phyloP scores from a whole-genome alignment of 164 flowering plant genomes.

The Annona cherimola region DNA sequence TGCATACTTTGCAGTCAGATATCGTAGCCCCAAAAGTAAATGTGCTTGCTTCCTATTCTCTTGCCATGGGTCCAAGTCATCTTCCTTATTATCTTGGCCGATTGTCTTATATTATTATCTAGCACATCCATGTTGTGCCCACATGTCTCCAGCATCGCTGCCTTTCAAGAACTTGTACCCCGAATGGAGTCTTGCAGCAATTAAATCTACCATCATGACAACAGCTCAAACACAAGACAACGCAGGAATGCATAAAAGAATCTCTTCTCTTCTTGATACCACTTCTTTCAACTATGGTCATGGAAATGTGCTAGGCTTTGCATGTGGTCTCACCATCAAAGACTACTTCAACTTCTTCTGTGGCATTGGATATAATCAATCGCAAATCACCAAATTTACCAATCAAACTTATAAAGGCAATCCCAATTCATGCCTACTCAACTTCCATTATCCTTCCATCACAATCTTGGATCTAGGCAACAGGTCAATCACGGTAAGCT shows the following conservation, averaged over 20 bases:
- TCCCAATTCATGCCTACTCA: too few relatives aligned
- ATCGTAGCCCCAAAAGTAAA: not conserved
- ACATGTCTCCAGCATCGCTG: constrained; percentile 11
- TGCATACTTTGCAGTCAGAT: too few relatives aligned
- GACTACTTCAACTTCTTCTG: constrained; percentile 8
- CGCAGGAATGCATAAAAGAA: not conserved
- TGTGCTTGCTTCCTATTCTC: not conserved
- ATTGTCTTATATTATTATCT: constrained; percentile 8
- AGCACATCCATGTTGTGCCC: constrained; percentile 20
- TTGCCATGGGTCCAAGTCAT: not conserved
- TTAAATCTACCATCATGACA: constrained; percentile 8
- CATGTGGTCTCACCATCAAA: not conserved
- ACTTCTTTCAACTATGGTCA: constrained; percentile 2
- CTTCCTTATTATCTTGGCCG: not conserved
- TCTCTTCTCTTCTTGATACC: not conserved
- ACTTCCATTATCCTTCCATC: too few relatives aligned
- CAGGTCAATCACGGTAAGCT: constrained; percentile 10
- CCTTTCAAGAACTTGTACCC: constrained; percentile 6
- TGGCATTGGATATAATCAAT: not conserved
- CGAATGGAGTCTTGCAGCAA: not conserved
- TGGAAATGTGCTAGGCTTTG: constrained; percentile 9
- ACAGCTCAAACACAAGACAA: not conserved
- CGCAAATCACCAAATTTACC: too few relatives aligned
- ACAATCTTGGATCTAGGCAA: not conserved
- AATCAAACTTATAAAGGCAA: too few relatives aligned